phyloP scores from a whole-genome alignment of 1,139 yeast species.

The Torulaspora pretoriensis region DNA sequence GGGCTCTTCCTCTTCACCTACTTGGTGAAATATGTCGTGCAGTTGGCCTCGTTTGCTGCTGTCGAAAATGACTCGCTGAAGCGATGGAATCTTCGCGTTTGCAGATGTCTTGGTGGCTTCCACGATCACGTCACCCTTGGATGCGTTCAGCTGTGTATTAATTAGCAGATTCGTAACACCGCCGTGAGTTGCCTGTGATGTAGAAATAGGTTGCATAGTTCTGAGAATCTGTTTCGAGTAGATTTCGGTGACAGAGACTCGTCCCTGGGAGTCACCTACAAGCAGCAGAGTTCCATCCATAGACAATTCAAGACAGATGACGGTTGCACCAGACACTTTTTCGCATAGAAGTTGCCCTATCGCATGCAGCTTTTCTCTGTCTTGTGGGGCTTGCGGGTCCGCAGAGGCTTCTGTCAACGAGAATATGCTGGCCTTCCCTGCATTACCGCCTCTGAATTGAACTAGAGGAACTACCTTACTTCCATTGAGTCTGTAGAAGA shows the following conservation, averaged over 20 bases:
- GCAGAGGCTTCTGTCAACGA: slow-evolving; percentile 24
- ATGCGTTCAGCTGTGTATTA: slow-evolving; percentile 14
- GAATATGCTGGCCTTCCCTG: slow-evolving; percentile 23
- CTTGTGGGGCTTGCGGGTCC: slow-evolving; percentile 6
- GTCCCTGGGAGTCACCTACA: slow-evolving; percentile 72
- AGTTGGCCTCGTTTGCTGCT: slow-evolving; percentile 42
- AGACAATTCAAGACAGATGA: slow-evolving; percentile 56
- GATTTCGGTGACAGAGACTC: slow-evolving; percentile 64
- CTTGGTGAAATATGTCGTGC: slow-evolving; percentile 51
- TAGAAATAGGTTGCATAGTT: slow-evolving; percentile 51
- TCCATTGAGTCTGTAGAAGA: slow-evolving; percentile 25
- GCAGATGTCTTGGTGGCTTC: slow-evolving; percentile 34
- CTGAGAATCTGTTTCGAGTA: slow-evolving; percentile 73
- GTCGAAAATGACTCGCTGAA: slow-evolving; percentile 53
- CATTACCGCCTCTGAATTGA: slow-evolving; percentile 20
- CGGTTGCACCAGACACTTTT: slow-evolving; percentile 29
- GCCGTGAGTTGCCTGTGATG: slow-evolving; percentile 30
- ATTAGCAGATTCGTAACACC: slow-evolving; percentile 39
- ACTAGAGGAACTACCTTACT: slow-evolving; percentile 25
- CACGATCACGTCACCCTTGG: slow-evolving; percentile 8
- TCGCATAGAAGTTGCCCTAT: slow-evolving; percentile 31
- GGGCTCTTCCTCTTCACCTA: slow-evolving; percentile 33
- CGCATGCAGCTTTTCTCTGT: slow-evolving; percentile 20
- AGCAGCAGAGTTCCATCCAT: slow-evolving; percentile 72
- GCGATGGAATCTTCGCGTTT: slow-evolving; percentile 44